phyloP scores from a whole-genome alignment of 2,329 filamentous ascomycete species.

The Clonostachys sp. region DNA sequence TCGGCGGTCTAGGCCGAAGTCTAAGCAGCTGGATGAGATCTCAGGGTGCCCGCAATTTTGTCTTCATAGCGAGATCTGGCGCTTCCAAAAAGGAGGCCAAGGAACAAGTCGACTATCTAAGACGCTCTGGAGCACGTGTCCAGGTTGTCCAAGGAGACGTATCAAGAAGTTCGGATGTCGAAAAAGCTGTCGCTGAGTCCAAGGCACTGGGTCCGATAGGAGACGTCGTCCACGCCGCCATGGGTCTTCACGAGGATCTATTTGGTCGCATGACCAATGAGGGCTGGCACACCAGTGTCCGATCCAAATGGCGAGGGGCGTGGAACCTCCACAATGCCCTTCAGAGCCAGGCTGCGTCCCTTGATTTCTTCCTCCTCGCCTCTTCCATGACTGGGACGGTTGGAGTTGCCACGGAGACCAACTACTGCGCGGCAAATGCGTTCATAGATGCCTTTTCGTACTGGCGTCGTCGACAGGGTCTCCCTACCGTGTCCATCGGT shows the following conservation, averaged over 20 bases:
- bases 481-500: not conserved
- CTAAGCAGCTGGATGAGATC: slow-evolving; percentile 3
- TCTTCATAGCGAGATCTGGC: slow-evolving; percentile 16
- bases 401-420: slow-evolving; percentile 27
- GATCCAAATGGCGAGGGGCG: slow-evolving; percentile 23
- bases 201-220: slow-evolving; percentile 11
- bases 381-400: slow-evolving; percentile 26
- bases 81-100: slow-evolving; percentile 13
- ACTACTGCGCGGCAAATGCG: slow-evolving; percentile 27
- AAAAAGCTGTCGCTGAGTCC: slow-evolving; percentile 21
- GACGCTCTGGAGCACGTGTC: slow-evolving; percentile 11
- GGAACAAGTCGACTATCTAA: slow-evolving; percentile 15
- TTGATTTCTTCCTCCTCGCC: slow-evolving; percentile 32
- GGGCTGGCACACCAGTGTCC: slow-evolving; percentile 10
- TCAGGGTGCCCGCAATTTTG: slow-evolving; percentile 13
- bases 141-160: slow-evolving; percentile 11
- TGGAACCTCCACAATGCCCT: slow-evolving; percentile 15
- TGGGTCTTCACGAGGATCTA: not conserved
- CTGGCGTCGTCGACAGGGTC: not conserved
- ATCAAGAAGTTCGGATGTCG: not conserved
- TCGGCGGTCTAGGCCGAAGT: slow-evolving; percentile 4
- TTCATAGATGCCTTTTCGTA: slow-evolving; percentile 20
- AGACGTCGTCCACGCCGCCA: slow-evolving; percentile 1
- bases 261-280: slow-evolving; percentile 1
- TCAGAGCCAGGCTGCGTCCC: not conserved